phyloP scores from a whole-genome alignment of 352 stramenopile species.

The Phytophthora sojae region DNA sequence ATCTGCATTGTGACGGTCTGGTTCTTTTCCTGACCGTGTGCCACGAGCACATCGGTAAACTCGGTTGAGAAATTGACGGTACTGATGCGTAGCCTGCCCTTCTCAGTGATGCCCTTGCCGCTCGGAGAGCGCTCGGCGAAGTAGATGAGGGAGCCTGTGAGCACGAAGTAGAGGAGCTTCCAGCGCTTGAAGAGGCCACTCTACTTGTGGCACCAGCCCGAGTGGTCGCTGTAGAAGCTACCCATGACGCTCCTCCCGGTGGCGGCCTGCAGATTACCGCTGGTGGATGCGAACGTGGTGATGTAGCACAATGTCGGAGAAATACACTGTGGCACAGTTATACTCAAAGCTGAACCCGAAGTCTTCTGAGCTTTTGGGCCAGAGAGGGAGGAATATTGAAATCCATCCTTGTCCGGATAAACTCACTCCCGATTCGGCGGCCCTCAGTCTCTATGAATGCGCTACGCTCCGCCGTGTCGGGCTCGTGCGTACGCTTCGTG shows the following conservation, averaged over 20 bases:
- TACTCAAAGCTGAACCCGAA: no score
- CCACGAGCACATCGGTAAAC: conserved; percentile 65
- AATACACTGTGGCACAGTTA: no score
- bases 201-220: conserved; percentile 82
- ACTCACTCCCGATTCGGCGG: no score
- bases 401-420: no score
- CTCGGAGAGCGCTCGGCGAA: conserved; percentile 78
- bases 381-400: no score
- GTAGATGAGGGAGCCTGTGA: conserved; percentile 81
- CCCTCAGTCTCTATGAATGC: conserved; percentile 63
- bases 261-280: conserved; percentile 44
- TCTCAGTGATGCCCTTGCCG: conserved; percentile 81
- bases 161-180: conserved; percentile 87
- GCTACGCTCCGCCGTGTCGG: conserved; percentile 76
- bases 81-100: conserved; percentile 65
- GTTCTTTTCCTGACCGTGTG: conserved; percentile 80
- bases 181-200: conserved; percentile 83
- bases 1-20: conserved; percentile 77
- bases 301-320: no score
- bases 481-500: conserved; percentile 84
- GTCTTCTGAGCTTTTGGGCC: no score
- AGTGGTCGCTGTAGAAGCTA: conserved; percentile 78
- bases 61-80: conserved; percentile 74
- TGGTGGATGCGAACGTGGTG: no score
- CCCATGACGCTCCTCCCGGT: conserved; percentile 52